A percentile compares a stretch with the other conserved stretches of the same genome.
phyloP scores from a whole-genome alignment of 805 yeast species.

The Sugiyamaella smithiae region DNA sequence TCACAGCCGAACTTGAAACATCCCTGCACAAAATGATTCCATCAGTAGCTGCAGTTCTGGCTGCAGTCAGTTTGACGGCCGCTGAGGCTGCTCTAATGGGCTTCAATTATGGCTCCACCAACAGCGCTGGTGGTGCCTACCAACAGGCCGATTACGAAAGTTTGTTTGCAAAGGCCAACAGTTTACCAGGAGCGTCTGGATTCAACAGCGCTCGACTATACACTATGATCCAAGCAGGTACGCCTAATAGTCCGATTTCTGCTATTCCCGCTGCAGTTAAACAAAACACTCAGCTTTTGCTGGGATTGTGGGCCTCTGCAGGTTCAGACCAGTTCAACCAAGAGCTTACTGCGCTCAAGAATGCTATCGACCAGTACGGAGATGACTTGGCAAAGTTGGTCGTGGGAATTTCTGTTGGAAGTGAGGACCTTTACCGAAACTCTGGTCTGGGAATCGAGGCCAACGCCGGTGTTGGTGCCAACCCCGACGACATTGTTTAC shows the following conservation, averaged over 20 bases:
- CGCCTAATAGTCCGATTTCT: slow-evolving; percentile 19
- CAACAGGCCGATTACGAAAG: slow-evolving; percentile 20
- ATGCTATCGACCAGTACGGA: slow-evolving; percentile 21
- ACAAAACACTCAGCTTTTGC: slow-evolving; percentile 21
- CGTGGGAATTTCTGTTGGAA: slow-evolving; percentile 75
- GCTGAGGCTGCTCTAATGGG: slow-evolving; percentile 20
- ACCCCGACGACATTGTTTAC: slow-evolving; percentile 54
- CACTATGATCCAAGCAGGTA: slow-evolving; percentile 26
- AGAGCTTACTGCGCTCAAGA: slow-evolving; percentile 21
- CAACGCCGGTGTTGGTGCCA: slow-evolving; percentile 61
- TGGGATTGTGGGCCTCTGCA: slow-evolving; percentile 25
- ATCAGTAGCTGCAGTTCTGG: too few species aligned
- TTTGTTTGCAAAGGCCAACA: slow-evolving; percentile 19
- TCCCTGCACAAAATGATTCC: not conserved
- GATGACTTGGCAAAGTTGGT: slow-evolving; percentile 33
- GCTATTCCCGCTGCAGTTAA: slow-evolving; percentile 25
- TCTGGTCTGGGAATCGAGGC: slow-evolving; percentile 49
- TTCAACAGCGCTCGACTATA: slow-evolving; percentile 24
- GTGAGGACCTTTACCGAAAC: slow-evolving; percentile 82
- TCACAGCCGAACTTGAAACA: not conserved
- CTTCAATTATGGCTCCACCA: slow-evolving; percentile 26
- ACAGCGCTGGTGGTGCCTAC: slow-evolving; percentile 17
- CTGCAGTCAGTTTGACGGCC: not conserved
- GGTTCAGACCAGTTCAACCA: slow-evolving; percentile 21
- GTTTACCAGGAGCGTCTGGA: slow-evolving; percentile 18